phyloP scores from a whole-genome alignment of 371 early-diverging fungal genomes.

The Smittium mucronatum region DNA sequence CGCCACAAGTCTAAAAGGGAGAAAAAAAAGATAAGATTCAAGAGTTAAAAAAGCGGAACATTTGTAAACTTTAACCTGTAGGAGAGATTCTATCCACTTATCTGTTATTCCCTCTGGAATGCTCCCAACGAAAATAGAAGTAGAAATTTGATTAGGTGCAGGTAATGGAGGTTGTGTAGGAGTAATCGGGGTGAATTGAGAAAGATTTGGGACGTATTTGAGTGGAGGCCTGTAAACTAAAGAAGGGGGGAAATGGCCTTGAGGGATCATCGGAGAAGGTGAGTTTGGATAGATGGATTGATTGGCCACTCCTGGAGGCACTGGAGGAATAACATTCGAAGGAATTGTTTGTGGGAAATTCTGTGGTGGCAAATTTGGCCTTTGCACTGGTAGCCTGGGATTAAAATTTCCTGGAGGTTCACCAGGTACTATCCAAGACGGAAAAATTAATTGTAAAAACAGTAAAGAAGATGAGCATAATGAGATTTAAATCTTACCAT shows the following conservation, averaged over 20 bases:
- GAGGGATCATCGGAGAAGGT: neutral
- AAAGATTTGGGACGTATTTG: neutral
- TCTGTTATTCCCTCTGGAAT: slow-evolving; percentile 19
- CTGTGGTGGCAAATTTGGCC: neutral
- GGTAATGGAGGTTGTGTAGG: neutral
- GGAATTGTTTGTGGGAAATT: neutral
- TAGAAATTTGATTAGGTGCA: neutral
- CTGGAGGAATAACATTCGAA: neutral
- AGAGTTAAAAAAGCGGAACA: neutral
- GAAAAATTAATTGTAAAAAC: neutral
- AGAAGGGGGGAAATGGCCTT: neutral
- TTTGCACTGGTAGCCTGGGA: neutral
- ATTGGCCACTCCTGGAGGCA: neutral
- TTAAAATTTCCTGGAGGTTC: neutral
- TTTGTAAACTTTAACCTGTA: slow-evolving; percentile 9
- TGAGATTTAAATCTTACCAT: neutral
- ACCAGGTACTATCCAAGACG: neutral
- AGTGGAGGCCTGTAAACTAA: neutral
- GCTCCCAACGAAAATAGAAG: slow-evolving; percentile 22
- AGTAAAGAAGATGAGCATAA: neutral
- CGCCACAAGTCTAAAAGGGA: slow-evolving; percentile 17
- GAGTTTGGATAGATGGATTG: neutral
- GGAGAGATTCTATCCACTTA: slow-evolving; percentile 18
- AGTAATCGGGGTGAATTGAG: neutral
- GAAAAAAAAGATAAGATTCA: neutral